Evolutionary conservation across 1,284 basidiomycete species (phyloP), one percentile per base, ranked within the genome.

Genomic region (Malassezia pachydermatis): DNA sequence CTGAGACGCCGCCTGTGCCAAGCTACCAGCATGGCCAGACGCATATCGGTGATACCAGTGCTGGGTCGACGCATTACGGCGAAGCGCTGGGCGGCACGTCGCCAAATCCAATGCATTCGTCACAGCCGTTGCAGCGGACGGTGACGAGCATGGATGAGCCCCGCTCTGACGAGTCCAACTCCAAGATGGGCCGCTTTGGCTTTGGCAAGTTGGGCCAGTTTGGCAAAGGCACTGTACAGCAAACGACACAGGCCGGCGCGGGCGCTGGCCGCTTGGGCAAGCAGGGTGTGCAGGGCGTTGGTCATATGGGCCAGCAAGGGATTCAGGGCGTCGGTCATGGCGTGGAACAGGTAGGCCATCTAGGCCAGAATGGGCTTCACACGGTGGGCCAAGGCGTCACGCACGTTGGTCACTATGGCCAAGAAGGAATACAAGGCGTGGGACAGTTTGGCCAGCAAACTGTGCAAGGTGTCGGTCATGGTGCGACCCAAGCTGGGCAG

Each of bases 161-260:
- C 9, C 36, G 22, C 2, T 38, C 36, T n/a, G 25, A 20, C 24
- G 39, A 41, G 3, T 3, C 39, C 20, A 27, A 27, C 24, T 23
- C 29, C 24, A 23, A 41, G 39, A 27, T 27, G 20, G 39, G 39
- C 27, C 39, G 39, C 39, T 41, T 41, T 22, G 36, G 36, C 36
- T 38, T 38, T 38, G 22, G 19, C 8, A 20, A 38, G 16, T 2
- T 38, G 22, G 19, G 19, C 19, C n/a, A 38, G 14, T n/a, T 38
- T 4, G 22, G 13, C 22, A 38, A 17, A 24, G 36, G 36, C 22
- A 24, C 36, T n/a, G 25, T 38, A 24, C 36, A 38, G 22, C 36
- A 38, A 11, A 38, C 36, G 5, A 24, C 22, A 14, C 36, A 38
- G 11, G 22, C 25, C 4, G 36, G 36, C 16, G 25, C 25, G 36